Evolutionary conservation across 1,139 yeast species (phyloP).

Genomic region (Candida frijolesensis): DNA sequence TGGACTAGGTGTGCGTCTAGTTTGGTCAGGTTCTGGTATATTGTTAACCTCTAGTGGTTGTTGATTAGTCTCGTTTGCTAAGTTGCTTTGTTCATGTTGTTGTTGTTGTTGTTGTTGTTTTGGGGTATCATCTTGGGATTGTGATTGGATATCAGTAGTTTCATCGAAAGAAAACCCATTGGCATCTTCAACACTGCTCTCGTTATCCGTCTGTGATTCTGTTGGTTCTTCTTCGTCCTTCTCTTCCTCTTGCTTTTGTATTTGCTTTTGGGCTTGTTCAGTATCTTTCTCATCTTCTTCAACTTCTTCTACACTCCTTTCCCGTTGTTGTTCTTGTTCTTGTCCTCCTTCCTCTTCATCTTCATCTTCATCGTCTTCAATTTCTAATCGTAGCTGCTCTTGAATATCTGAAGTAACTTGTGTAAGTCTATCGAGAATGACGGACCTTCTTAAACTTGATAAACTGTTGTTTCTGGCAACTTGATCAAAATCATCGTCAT

Average conservation of each 20-base stretch:
- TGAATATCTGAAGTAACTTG: conserved; percentile 46
- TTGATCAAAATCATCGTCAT: conserved; percentile 11
- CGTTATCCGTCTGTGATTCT: not conserved
- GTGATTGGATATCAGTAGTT: not conserved
- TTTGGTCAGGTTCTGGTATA: not conserved
- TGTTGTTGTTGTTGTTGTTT: not conserved
- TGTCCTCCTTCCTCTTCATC: conserved; percentile 6
- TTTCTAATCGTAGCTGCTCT: conserved; percentile 30
- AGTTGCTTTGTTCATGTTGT: not conserved
- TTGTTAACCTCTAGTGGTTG: not conserved
- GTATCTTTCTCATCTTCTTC: not conserved
- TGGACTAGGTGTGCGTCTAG: not conserved
- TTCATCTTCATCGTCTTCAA: conserved; percentile 16
- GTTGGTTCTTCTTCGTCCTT: not conserved
- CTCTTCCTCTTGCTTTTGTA: not conserved
- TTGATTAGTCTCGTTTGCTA: not conserved
- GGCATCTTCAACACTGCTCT: conserved; percentile 10
- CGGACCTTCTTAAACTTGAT: conserved; percentile 34
- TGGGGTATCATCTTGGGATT: not conserved
- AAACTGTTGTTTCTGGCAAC: conserved; percentile 7
- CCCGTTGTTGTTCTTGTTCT: not conserved
- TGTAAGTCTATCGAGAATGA: conserved; percentile 41
- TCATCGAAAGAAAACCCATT: conserved; percentile 20
- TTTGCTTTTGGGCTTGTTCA: not conserved
- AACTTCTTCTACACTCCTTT: not conserved